Evolutionary conservation across 495 filamentous ascomycete species (phyloP), one percentile per base, ranked within the genome.

Genomic region (Pseudotulostoma volvatum): DNA sequence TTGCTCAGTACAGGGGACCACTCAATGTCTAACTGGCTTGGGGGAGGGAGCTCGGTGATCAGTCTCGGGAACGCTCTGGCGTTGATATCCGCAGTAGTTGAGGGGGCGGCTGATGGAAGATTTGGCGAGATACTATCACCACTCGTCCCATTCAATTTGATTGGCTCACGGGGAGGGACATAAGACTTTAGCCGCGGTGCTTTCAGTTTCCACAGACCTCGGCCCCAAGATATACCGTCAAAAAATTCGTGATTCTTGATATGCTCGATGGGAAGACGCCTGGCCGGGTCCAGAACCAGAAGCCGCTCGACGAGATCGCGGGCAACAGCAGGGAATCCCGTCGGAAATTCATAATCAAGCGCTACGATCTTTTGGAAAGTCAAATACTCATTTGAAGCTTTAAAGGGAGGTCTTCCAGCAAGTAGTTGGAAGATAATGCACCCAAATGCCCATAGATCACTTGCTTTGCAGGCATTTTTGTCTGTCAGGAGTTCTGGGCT

Each of bases 161-260:
- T 93, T 9, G 84, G 73, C 45, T 90, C 83, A 39, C 79, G 74
- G 11, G 78, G 57, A 9, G 90, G 79, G 3, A 80, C 73, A 51
- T 94, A 95, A 2, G 83, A 71, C 50, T 86, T 87, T 46, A 99
- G 56, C 13, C 84, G 76, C 4, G 92, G 92, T 7, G 90, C 84
- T 53, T 90, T 94, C 46, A 76, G 76, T 54, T 79, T 81, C 92
- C 92, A 99, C 34, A 99, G 53, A 11, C 71, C 72, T 48, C 78
- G 74, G 18, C 92, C 87, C 71, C 88, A 96, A 19, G 64, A 61
- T 33, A 94, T 74, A 4, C 85, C 84, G n/a, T 84, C 77, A 55
- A 99, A 99, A 50, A 99, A 99, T 51, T 85, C 76, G 48, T 99
- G 92, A 47, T 88, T 93, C 56, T 90, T 93, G 52, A 99, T 90